These are phyloP conservation scores for Citrus sinensis DNA, from an alignment of 345 rosid species.

Conservation along the genomic window DVS_A1.0 CM039163.1:45412001-45412500, in stretches of 20 bases:
- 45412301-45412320: neutral
- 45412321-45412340: neutral
- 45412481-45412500: neutral
- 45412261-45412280: neutral
- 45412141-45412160: no score
- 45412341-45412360: neutral
- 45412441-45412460: neutral
- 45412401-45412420: neutral
- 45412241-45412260: neutral
- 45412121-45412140: neutral
- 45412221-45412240: neutral
- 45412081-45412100: neutral
- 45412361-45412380: neutral
- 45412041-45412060: neutral
- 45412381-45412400: neutral
- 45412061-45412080: neutral
- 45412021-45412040: no score
- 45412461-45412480: neutral
- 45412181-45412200: no score
- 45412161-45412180: no score
- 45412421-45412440: neutral
- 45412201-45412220: neutral
- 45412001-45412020: no score
- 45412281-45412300: neutral
- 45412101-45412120: neutral